Base-by-base conservation (phyloP, 768 basidiomycete genomes). In the Holtermannia corniformis region DNA sequence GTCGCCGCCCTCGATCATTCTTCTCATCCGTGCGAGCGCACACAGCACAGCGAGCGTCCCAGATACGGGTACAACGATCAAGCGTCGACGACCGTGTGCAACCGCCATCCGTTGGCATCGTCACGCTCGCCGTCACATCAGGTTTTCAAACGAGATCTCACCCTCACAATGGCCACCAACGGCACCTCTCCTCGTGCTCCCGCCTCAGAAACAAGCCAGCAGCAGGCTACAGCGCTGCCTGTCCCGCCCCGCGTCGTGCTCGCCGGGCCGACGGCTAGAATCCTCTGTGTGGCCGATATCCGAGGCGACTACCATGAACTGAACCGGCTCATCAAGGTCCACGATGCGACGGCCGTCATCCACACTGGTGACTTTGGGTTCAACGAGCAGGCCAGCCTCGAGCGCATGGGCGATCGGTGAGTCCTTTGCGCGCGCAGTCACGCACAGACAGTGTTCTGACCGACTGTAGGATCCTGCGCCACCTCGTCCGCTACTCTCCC, bases 361-460 rank as follows among this genome's bases (percentile, higher is more conserved):
- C 93, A 97, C 71, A 93, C 92, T 0, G 95, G 95, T 49, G 95
- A 99, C 76, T 97, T 97, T 81, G 95, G 95, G 54, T 95, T 99
- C 76, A 95, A 93, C 73, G 89, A 87, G 84, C 60, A 57, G 78
- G 62, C 68, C 58, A 89, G 87, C 70, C 78, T 93, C 47, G 84
- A 87, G 16, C 78, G 88, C 61, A 95, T 99, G 75, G 87, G 86
- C 65, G 92, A 97, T 80, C 82, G 88, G 76, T 77, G 51, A 62
- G 74, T 63, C 5, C 12, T 28, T 26, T 16, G 16, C 32, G 7
- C 16, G n/a, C n/a, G n/a, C n/a, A n/a, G n/a, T n/a, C n/a, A n/a
- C 43, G 47, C 61, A 57, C 41, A 61, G 44, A 24, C 19, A 41
- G 47, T 45, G 28, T 21, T 23, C 16, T 7, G 14, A 13, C 21